Conservation (phyloP, 306 rosid species). For the Castanea sativa region DNA sequence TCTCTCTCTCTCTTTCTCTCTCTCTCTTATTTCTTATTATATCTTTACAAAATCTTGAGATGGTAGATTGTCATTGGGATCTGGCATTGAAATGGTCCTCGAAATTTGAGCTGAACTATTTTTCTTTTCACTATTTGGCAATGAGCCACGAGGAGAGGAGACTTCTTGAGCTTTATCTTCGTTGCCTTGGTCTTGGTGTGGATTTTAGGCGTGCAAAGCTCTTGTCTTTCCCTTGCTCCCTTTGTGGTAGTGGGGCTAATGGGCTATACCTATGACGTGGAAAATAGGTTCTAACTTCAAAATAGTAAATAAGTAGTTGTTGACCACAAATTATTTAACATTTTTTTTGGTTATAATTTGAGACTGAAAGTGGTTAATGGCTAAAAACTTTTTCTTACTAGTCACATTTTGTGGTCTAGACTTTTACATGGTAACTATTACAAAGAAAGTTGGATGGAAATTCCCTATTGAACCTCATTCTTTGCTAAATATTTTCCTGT, state of each 20-base stretch:
- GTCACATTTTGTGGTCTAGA: no score
- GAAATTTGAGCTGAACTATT: conserved; percentile 30
- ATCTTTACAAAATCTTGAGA: conserved; percentile 18
- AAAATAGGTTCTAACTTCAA: neutral
- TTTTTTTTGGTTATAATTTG: no score
- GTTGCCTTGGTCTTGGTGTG: conserved; percentile 23
- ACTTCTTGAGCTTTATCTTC: neutral
- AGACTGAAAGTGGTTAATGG: no score
- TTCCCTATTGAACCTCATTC: no score
- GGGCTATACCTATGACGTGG: neutral
- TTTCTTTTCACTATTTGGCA: conserved; percentile 5
- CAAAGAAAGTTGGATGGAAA: neutral
- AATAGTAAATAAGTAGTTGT: neutral
- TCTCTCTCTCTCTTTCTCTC: no score
- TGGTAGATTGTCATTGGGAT: conserved; percentile 24
- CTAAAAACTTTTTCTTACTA: no score
- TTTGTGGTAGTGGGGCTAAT: neutral
- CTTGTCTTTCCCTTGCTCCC: neutral
- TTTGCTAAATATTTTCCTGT: no score
- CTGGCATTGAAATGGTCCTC: conserved; percentile 30
- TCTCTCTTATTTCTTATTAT: neutral
- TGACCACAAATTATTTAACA: no score
- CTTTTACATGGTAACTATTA: no score
- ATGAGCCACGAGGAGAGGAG: neutral
- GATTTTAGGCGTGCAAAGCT: neutral